Evolutionary conservation across 1,284 basidiomycete genomes (phyloP), one percentile per base, ranked within the genome.

Genomic region (Ustilago lituana): DNA sequence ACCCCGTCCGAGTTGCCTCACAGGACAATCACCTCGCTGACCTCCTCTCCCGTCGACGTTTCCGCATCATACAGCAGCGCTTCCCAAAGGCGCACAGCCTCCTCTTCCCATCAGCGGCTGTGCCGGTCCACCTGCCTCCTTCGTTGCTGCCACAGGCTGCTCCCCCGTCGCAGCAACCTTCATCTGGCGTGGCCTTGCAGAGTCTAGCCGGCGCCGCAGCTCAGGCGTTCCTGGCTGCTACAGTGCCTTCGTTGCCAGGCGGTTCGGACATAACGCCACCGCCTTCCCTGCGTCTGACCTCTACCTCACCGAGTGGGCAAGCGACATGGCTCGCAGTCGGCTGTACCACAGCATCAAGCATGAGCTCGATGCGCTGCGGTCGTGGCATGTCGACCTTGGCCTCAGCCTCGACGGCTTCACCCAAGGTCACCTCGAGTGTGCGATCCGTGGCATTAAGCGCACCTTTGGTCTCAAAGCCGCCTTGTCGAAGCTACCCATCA

Each of bases 21-120:
- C 26, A n/a, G 5, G 47, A 38, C 27, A 49, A 49, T 20, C 3
- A 1, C 5, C 36, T 49, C n/a, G 36, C 47, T 31, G 36, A 49
- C 26, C 9, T 29, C n/a, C 35, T 48, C 20, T 48, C 35, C 10
- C 35, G 35, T 8, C 46, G 46, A 14, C 46, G n/a, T 2, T 48
- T 48, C 20, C n/a, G 8, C 33, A 5, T 9, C 17, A 36, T 36
- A 6, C 33, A 36, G 9, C 33, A 36, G 15, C 39, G 12, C 7
- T 29, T 29, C 12, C 27, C 27, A 29, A 12, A 12, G 7, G 12
- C 27, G 6, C 27, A 29, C 27, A 7, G 6, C 7, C 12, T 29
- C 7, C 12, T 29, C 27, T 29, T 12, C 27, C 27, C 6, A 12
- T 6, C 27, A 29, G 7, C 27, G 6, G 27, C 7, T 29, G 27